Evolutionary conservation across 129 eudicot species (phyloP).

Genomic region (Flaveria sonorensis): DNA sequence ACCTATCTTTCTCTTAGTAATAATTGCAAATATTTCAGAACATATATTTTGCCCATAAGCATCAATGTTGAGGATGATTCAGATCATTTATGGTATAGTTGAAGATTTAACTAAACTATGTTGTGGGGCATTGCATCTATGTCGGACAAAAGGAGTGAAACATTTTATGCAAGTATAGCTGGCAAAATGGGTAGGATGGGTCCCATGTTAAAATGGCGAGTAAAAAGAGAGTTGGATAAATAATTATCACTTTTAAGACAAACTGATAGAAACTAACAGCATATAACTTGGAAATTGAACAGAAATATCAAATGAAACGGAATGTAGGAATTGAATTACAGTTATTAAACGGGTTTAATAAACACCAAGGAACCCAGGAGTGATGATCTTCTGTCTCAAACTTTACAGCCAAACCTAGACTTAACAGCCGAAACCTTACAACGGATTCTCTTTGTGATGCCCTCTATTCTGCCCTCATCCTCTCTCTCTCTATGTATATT

Average conservation of each 20-base stretch:
- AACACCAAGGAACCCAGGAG: neutral
- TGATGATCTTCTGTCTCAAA: too few relatives aligned
- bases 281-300: neutral
- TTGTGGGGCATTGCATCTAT: neutral
- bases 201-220: neutral
- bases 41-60: neutral
- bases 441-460: neutral
- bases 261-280: neutral
- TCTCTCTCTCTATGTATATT: too few relatives aligned
- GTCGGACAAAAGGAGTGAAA: neutral
- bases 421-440: neutral
- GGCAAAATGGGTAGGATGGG: neutral
- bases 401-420: neutral
- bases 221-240: neutral
- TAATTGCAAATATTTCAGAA: neutral
- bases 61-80: neutral
- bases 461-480: neutral
- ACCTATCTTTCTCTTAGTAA: neutral
- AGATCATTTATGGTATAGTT: neutral
- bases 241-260: neutral
- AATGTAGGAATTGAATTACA: neutral
- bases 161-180: conserved; percentile 12
- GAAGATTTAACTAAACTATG: neutral
- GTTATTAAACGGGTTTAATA: neutral
- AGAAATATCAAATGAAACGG: too few relatives aligned